Percentiles rank a stretch among this genome's conserved stretches.
Conservation (phyloP, 257 asterid genomes). For the Thymus mandschuricus region DNA sequence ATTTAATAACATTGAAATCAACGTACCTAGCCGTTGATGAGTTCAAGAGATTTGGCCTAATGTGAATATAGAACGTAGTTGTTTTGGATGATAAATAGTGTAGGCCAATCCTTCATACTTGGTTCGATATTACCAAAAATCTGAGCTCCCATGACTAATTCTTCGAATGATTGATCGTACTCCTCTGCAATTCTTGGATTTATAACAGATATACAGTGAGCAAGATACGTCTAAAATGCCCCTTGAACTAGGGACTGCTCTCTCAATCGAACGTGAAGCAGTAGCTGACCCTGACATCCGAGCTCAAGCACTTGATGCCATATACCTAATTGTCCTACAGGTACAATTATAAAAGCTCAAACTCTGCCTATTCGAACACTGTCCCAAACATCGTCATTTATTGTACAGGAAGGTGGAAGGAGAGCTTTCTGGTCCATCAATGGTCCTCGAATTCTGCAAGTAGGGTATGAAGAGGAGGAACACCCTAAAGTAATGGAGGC, state of each 20-base stretch:
- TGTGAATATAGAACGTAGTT: not conserved
- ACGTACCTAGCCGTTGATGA: not conserved
- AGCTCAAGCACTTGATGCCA: slow-evolving; percentile 77
- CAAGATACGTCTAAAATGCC: slow-evolving; percentile 93
- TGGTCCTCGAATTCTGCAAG: slow-evolving; percentile 88
- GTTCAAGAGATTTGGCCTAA: not conserved
- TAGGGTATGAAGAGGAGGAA: slow-evolving; percentile 85
- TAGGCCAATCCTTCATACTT: too few species aligned
- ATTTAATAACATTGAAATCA: too few species aligned
- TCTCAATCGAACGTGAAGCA: slow-evolving; percentile 90
- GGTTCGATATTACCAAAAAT: too few species aligned
- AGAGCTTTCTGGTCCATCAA: slow-evolving; percentile 96
- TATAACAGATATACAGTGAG: slow-evolving; percentile 66
- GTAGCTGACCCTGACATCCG: slow-evolving; percentile 78
- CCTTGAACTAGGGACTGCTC: slow-evolving; percentile 87
- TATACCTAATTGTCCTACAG: slow-evolving; percentile 80
- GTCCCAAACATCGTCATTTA: not conserved
- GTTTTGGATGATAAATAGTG: too few species aligned
- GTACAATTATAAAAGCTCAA: slow-evolving; percentile 66
- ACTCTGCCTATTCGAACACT: not conserved
- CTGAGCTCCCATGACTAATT: too few species aligned
- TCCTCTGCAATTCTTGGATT: slow-evolving; percentile 1
- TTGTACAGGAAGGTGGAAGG: slow-evolving; percentile 80
- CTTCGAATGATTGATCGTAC: too few species aligned
- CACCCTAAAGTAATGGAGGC: slow-evolving; percentile 89